Evolutionary conservation across 352 stramenopile species (phyloP).

Genomic region (Globisporangium echinulatum): DNA sequence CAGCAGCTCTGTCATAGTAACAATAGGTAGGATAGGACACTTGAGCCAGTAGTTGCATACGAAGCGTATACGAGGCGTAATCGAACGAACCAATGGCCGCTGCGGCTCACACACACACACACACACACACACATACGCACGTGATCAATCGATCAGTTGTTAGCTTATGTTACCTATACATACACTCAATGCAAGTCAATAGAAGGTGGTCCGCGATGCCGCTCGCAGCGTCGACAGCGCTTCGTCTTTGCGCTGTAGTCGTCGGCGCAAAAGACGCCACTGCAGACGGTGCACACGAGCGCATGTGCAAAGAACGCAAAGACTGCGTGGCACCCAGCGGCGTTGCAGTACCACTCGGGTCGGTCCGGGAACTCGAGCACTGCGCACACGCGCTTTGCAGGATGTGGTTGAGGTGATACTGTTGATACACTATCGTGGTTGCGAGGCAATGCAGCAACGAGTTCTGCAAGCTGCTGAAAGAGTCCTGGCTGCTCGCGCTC

Average conservation of each 20-base stretch:
- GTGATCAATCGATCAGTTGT: neutral
- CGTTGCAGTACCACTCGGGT: slow-evolving; percentile 73
- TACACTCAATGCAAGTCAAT: neutral
- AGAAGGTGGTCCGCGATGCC: neutral
- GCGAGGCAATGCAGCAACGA: slow-evolving; percentile 2
- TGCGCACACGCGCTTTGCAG: slow-evolving; percentile 3
- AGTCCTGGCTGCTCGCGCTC: neutral
- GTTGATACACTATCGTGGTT: neutral
- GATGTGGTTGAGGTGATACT: too few species aligned
- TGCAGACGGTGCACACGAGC: slow-evolving; percentile 40
- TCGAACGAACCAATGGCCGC: neutral
- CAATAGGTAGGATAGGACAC: neutral
- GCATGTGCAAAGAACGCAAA: slow-evolving; percentile 62
- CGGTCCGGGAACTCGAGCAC: slow-evolving; percentile 49
- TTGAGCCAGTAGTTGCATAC: too few species aligned
- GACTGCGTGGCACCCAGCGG: slow-evolving; percentile 43
- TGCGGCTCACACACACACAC: neutral
- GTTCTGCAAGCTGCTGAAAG: neutral
- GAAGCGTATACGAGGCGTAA: too few species aligned
- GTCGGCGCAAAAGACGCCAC: slow-evolving; percentile 48
- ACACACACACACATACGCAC: neutral
- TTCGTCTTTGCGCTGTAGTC: slow-evolving; percentile 38
- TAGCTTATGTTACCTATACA: neutral
- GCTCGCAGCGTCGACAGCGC: slow-evolving; percentile 20
- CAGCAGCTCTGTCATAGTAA: neutral